Base-by-base conservation (phyloP, 2,329 filamentous ascomycete species). In the Fusarium fujikuroi region DNA sequence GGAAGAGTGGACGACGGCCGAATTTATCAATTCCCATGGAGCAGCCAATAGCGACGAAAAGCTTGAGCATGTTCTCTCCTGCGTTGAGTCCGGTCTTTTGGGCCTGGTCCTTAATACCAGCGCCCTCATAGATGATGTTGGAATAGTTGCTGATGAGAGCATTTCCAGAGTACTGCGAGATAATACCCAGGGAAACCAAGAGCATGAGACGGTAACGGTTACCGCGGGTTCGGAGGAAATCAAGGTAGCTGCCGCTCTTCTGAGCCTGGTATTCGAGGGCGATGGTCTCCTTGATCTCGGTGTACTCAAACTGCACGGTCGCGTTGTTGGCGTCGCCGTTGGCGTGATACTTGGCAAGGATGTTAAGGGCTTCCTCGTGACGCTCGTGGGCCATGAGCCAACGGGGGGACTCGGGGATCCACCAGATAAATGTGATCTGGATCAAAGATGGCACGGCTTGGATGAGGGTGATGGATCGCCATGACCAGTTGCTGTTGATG, bases 161-260 rank as follows among this genome's bases (percentile, higher is more conserved):
- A 77, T 92, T 92, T 46, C 91, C 91, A 46, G 87, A 90, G 82
- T 91, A 92, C 80, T 92, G 90, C 3, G 89, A 91, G 77, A 92
- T 91, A 70, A 92, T 82, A 76, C 90, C 91, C 12, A 92, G 84
- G 0, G 89, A 91, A 47, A 91, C 78, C 50, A 92, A 83, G 59
- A 92, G 87, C 59, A 87, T 84, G 37, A 93, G 83, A 18, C 91
- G 85, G 83, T 90, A 90, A 60, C 90, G 86, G 83, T 93, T 92
- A 28, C 91, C 90, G 73, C 84, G 86, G 25, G 91, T 92, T 70
- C 82, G 83, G 70, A 92, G 74, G 75, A 92, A 90, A 75, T 92
- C 89, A 15, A 87, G 72, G 78, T 91, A 92, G 70, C 83, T 87
- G 42, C 86, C 87, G 7, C 82, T 81, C 59, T 80, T 81, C 83